These are phyloP conservation scores for Plasmopara halstedii DNA, from an alignment of 352 stramenopile genomes.

Conservation along the genomic window DNA sequence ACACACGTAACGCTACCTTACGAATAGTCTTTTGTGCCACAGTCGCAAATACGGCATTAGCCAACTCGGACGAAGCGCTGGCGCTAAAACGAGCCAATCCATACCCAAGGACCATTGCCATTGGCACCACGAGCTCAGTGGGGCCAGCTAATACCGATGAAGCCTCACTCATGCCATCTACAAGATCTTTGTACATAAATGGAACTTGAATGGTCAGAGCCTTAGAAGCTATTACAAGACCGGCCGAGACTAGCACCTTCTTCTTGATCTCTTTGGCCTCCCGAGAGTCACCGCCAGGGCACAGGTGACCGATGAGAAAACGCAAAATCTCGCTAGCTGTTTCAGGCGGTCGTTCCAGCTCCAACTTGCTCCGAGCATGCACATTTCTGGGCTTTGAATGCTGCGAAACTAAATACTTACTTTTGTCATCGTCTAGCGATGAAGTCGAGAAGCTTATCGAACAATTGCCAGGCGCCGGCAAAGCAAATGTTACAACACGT, in stretches of 20 bases:
- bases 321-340: slow-evolving; percentile 52
- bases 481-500: too few relatives aligned
- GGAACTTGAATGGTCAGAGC: slow-evolving; percentile 92
- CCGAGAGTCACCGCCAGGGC: slow-evolving; percentile 45
- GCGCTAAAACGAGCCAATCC: slow-evolving; percentile 86
- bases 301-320: slow-evolving; percentile 55
- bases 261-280: slow-evolving; percentile 67
- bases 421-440: slow-evolving; percentile 15
- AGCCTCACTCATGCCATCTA: slow-evolving; percentile 71
- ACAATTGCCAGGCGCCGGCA: slow-evolving; percentile 13
- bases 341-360: slow-evolving; percentile 20
- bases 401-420: slow-evolving; percentile 6
- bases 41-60: slow-evolving; percentile 94
- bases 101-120: slow-evolving; percentile 92
- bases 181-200: slow-evolving; percentile 96
- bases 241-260: slow-evolving; percentile 75
- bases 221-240: slow-evolving; percentile 88
- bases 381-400: slow-evolving; percentile 5
- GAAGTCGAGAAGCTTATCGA: slow-evolving; percentile 30
- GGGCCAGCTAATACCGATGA: slow-evolving; percentile 24
- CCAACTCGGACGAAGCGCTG: slow-evolving; percentile 89
- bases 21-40: slow-evolving; percentile 96
- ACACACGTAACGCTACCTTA: slow-evolving; percentile 89
- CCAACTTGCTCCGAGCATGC: slow-evolving; percentile 15
- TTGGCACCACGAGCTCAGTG: slow-evolving; percentile 41